phyloP scores from a whole-genome alignment of 805 yeast genomes.

The Schwanniomyces vanrijiae region DNA sequence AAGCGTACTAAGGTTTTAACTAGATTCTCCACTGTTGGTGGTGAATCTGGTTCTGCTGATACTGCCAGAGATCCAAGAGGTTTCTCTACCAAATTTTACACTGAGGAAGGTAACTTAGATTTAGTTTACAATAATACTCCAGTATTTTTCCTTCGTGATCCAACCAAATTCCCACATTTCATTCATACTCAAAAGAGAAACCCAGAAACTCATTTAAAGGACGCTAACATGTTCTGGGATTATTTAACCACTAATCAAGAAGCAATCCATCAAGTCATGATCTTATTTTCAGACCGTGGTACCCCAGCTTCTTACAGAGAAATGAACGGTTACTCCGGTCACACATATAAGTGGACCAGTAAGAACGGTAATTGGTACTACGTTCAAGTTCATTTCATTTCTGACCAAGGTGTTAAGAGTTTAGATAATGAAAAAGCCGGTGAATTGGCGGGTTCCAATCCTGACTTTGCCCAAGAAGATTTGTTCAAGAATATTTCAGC shows the following conservation, averaged over 20 bases:
- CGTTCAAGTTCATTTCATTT: slow-evolving; percentile 72
- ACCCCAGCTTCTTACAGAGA: slow-evolving; percentile 73
- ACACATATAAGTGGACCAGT: slow-evolving; percentile 79
- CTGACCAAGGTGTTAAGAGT: slow-evolving; percentile 61
- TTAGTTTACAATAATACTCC: slow-evolving; percentile 88
- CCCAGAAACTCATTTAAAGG: slow-evolving; percentile 79
- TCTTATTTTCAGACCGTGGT: slow-evolving; percentile 77
- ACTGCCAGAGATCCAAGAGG: slow-evolving; percentile 89
- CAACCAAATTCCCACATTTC: slow-evolving; percentile 81
- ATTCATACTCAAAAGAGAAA: slow-evolving; percentile 88
- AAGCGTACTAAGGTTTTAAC: slow-evolving; percentile 73
- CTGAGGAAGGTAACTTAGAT: slow-evolving; percentile 83
- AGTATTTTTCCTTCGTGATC: slow-evolving; percentile 81
- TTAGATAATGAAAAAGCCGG: slow-evolving; percentile 67
- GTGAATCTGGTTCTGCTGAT: slow-evolving; percentile 80
- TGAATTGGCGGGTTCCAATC: slow-evolving; percentile 68
- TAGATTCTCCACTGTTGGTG: slow-evolving; percentile 87
- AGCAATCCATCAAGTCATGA: slow-evolving; percentile 71
- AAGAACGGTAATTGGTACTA: slow-evolving; percentile 73
- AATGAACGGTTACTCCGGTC: slow-evolving; percentile 86
- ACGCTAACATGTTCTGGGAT: slow-evolving; percentile 84
- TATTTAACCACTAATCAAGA: slow-evolving; percentile 73
- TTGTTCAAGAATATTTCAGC: slow-evolving; percentile 74
- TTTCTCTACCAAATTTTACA: slow-evolving; percentile 74
- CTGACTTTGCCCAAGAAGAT: slow-evolving; percentile 81